Base-by-base conservation (phyloP, 169 alveolate genomes). In the Plasmodium gonderi region DNA sequence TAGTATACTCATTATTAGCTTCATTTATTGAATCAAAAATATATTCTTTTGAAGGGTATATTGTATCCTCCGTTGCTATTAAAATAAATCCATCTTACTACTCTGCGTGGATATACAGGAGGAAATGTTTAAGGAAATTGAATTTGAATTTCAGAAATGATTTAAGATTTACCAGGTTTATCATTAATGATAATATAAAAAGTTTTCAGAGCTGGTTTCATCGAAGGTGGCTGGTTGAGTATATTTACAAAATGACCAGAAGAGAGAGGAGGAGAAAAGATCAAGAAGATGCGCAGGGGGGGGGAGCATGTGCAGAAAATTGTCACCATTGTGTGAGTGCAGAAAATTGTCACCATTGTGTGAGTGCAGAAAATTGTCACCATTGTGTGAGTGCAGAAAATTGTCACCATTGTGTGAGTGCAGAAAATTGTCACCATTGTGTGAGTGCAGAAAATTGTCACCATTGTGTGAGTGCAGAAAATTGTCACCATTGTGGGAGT, bases 131-230 rank as follows among this genome's bases (percentile, higher is more conserved):
- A 68, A 77, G 47, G 38, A 75, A 65, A 31, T 47, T 89, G 69
- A 75, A 89, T 40, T 64, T 89, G 79, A 89, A 89, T 49, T 64
- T 76, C 38, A 42, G 40, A 67, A 89, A 89, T 77, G 93, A 89
- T 1, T 89, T 89, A 79, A 65, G 40, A 77, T 89, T 76, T 65
- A 89, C 93, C 8, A 51, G 47, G 79, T 75, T 29, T 64, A 67
- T 76, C 4, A 76, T 89, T 3, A 40, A 68, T 36, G 81, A 89
- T 23, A 89, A 89, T 89, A 76, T 89, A 36, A 89, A 89, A 42
- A 89, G 93, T 47, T 89, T 89, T 38, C 93, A 89, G 60, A 89
- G 93, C 40, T 89, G 93, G 93, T 89, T 76, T 65, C 93, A 89
- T 76, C 79, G 93, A 45, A 89, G 93, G 68, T 89, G 93, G 93